phyloP scores from a whole-genome alignment of 2,329 filamentous ascomycete genomes.

The Thielaviopsis ethacetica region DNA sequence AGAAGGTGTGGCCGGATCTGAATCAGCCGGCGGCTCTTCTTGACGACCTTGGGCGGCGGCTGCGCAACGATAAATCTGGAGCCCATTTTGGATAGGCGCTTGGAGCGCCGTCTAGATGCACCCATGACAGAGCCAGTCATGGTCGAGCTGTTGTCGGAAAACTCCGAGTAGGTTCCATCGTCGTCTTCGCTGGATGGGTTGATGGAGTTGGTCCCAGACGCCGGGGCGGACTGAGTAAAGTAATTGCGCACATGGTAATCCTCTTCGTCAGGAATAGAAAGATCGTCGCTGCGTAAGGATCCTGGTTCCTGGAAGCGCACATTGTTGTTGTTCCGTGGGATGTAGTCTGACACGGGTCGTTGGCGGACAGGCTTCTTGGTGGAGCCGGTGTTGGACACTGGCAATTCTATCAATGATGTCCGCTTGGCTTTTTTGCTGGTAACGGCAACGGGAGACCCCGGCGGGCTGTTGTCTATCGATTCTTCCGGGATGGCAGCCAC shows the following conservation, averaged over 20 bases:
- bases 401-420: constrained; percentile 1
- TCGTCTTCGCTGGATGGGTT: constrained; percentile 29
- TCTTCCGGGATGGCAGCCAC: constrained; percentile 10
- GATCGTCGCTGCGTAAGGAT: neutral
- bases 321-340: constrained; percentile 24
- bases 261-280: constrained; percentile 7
- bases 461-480: neutral
- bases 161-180: constrained; percentile 25
- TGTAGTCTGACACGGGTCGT: constrained; percentile 23
- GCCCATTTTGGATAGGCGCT: constrained; percentile 20
- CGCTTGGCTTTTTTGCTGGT: neutral
- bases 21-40: constrained; percentile 48
- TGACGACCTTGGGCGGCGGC: constrained; percentile 41
- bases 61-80: constrained; percentile 53
- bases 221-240: neutral
- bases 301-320: constrained; percentile 28
- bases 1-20: constrained; percentile 52
- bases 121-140: constrained; percentile 15
- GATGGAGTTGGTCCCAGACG: constrained; percentile 2
- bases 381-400: neutral
- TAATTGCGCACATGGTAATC: constrained; percentile 10
- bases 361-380: constrained; percentile 14
- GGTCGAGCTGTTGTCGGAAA: constrained; percentile 29
- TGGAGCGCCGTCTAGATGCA: constrained; percentile 13
- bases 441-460: neutral